A percentile compares a stretch with the other conserved stretches of the same genome.
Evolutionary conservation across 441 rosid genomes (phyloP).

Genomic region (Adansonia grandidieri): DNA sequence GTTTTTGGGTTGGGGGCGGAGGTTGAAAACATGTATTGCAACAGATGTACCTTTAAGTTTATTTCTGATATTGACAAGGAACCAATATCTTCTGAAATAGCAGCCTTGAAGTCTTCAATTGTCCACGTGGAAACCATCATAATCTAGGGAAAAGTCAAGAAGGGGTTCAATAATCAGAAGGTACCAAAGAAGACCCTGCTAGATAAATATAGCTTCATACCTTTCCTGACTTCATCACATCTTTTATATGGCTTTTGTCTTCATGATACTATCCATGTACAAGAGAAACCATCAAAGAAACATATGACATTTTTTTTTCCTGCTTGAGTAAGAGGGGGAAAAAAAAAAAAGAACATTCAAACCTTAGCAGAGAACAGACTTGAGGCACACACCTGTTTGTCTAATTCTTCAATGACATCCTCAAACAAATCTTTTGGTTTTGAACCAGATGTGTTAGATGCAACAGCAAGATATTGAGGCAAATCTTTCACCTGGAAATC

Average conservation of each 20-base stretch:
- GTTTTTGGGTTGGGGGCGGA: too few species aligned
- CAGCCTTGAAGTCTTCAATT: slow-evolving; percentile 79
- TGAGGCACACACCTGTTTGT: slow-evolving; percentile 50
- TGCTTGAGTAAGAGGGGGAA: slow-evolving; percentile 19
- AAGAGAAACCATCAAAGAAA: slow-evolving; percentile 24
- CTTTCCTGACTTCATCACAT: slow-evolving; percentile 77
- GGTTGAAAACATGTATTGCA: not conserved
- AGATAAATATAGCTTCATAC: slow-evolving; percentile 42
- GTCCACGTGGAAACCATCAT: slow-evolving; percentile 61
- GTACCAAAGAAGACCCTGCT: slow-evolving; percentile 20
- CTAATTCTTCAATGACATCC: too few species aligned
- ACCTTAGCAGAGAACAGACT: not conserved
- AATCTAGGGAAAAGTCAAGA: slow-evolving; percentile 49
- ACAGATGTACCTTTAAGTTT: slow-evolving; percentile 65
- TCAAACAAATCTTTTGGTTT: too few species aligned
- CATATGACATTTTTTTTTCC: not conserved
- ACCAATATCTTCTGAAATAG: slow-evolving; percentile 56
- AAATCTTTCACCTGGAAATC: slow-evolving; percentile 70
- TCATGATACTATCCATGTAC: slow-evolving; percentile 68
- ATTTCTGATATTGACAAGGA: slow-evolving; percentile 64
- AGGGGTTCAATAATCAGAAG: slow-evolving; percentile 20
- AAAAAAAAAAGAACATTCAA: not conserved
- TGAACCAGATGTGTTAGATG: slow-evolving; percentile 23
- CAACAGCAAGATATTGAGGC: slow-evolving; percentile 89
- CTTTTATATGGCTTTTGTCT: slow-evolving; percentile 76